Evolutionary conservation across 176 grass and related monocot genomes (phyloP).

Genomic region (Triticum urartu): DNA sequence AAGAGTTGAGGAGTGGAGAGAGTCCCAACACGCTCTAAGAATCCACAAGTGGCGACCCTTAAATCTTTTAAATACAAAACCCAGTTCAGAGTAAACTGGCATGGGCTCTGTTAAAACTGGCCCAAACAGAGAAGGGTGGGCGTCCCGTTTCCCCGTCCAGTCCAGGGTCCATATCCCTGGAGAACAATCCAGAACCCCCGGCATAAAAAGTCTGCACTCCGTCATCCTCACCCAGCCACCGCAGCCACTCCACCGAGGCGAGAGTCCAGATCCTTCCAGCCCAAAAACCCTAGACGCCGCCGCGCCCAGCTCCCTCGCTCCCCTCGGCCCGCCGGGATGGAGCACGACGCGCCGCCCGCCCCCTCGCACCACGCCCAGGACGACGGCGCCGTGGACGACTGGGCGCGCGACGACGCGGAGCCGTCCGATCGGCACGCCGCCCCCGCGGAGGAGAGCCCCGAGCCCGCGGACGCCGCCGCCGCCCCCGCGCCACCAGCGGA

Average conservation of each 20-base stretch:
- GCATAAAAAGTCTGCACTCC: background rate
- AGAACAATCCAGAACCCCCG: background rate
- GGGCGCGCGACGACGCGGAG: constrained; percentile 64
- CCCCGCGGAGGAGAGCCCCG: background rate
- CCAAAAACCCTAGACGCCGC: constrained; percentile 30
- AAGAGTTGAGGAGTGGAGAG: no score
- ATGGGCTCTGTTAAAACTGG: no score
- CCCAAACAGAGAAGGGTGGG: background rate
- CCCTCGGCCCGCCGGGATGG: constrained; percentile 16
- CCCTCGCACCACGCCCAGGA: constrained; percentile 2
- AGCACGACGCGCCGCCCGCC: constrained; percentile 16
- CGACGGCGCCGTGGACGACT: constrained; percentile 45
- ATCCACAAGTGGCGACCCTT: no score
- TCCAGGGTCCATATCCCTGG: background rate
- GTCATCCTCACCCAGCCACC: background rate
- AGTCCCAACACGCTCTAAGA: no score
- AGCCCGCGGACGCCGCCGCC: background rate
- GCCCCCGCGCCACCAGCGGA: constrained; percentile 7
- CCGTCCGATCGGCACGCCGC: background rate
- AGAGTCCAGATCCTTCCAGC: background rate
- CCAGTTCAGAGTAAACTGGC: background rate
- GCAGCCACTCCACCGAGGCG: background rate
- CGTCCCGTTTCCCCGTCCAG: background rate
- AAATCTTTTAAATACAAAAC: background rate
- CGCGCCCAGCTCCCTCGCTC: background rate